These are phyloP conservation scores for Straminergon stramineum DNA, from an alignment of 225 moss, liverwort and hornwort genomes.

Conservation along the genomic window DNA sequence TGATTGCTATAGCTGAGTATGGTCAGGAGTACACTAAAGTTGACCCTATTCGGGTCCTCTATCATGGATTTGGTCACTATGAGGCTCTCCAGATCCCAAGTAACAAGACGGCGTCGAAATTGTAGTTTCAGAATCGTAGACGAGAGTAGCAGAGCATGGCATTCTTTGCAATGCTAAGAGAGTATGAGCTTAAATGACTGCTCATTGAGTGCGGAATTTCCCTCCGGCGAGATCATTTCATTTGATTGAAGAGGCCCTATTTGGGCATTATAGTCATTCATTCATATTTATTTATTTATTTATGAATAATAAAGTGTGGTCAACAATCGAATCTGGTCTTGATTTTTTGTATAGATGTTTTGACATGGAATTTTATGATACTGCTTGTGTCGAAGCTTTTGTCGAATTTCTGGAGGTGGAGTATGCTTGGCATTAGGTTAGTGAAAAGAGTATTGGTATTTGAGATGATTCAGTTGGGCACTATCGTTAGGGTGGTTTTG, in stretches of 20 bases:
- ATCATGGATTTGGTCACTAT: conserved; percentile 97
- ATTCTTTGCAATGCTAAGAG: background rate
- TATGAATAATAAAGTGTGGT: background rate
- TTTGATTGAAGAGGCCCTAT: conserved; percentile 27
- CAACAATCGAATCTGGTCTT: background rate
- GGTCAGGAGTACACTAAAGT: conserved; percentile 64
- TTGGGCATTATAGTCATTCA: conserved; percentile 18
- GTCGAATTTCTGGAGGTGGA: background rate
- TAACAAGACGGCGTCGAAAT: conserved; percentile 18
- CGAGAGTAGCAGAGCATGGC: background rate
- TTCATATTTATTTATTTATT: background rate
- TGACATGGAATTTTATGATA: background rate
- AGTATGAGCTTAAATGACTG: background rate
- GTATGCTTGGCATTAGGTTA: background rate
- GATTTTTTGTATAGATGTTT: background rate
- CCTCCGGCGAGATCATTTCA: conserved; percentile 7
- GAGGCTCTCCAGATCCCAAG: conserved; percentile 81
- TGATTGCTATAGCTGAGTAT: conserved; percentile 96
- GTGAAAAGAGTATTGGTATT: background rate
- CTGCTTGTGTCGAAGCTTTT: background rate
- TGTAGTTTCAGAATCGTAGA: conserved; percentile 15
- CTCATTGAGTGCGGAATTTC: background rate
- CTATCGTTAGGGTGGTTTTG: background rate
- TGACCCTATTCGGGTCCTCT: conserved; percentile 77
- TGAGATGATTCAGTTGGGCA: background rate